Conservation (phyloP, 768 basidiomycete genomes). For the Leccinum aurantiacum region DNA sequence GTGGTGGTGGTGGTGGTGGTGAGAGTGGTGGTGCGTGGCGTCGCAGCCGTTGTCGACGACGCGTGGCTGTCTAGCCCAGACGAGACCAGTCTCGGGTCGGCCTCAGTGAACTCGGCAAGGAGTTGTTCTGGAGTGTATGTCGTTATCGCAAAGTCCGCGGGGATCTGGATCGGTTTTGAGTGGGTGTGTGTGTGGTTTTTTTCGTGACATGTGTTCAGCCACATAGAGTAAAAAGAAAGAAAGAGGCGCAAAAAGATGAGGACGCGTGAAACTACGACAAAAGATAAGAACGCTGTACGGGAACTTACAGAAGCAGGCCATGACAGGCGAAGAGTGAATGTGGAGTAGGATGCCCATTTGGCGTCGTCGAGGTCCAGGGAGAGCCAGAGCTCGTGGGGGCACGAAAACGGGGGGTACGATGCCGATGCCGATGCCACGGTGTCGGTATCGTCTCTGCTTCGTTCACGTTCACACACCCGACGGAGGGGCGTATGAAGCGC, state of each 20-base stretch:
- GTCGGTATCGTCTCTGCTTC: slow-evolving; percentile 1
- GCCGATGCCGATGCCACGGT: neutral
- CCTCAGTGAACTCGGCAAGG: slow-evolving; percentile 10
- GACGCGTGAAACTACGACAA: neutral
- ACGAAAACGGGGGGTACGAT: slow-evolving; percentile 18
- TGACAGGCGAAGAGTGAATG: slow-evolving; percentile 53
- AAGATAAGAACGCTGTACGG: no score
- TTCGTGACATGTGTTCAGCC: neutral
- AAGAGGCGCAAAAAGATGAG: neutral
- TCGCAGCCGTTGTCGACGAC: neutral
- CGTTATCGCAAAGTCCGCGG: slow-evolving; percentile 44
- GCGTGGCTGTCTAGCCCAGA: neutral
- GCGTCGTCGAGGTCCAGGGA: slow-evolving; percentile 43
- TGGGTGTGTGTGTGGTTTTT: neutral
- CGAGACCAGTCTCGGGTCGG: neutral
- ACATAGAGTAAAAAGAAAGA: neutral
- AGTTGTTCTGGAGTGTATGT: slow-evolving; percentile 39
- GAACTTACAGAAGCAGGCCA: slow-evolving; percentile 56
- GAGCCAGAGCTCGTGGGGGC: slow-evolving; percentile 50
- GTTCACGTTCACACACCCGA: slow-evolving; percentile 37
- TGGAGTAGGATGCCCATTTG: slow-evolving; percentile 40
- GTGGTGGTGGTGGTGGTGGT: slow-evolving; percentile 22
- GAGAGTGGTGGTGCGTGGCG: slow-evolving; percentile 3
- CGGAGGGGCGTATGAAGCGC: slow-evolving; percentile 38
- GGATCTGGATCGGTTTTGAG: slow-evolving; percentile 35